These are phyloP conservation scores for Aspergillus arachidicola DNA, from an alignment of 2,329 filamentous ascomycete genomes.

Conservation along the genomic window DNA sequence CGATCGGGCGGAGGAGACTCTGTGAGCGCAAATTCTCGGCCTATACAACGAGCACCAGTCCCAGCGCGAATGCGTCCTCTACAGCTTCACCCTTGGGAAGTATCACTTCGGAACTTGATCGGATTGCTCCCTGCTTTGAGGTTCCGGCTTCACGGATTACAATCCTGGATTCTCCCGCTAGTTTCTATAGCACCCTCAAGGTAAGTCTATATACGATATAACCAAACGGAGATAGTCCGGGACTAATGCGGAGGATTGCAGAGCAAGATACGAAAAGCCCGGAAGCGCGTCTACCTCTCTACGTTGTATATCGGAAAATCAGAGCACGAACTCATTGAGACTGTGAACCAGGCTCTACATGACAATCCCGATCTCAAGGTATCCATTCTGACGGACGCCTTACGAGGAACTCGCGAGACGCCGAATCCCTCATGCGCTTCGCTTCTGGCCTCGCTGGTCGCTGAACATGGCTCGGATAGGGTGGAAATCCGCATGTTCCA, in stretches of 20 bases:
- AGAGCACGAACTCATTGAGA: slow-evolving; percentile 83
- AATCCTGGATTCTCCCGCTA: slow-evolving; percentile 76
- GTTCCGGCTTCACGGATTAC: slow-evolving; percentile 77
- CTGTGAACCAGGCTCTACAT: slow-evolving; percentile 73
- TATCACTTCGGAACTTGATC: slow-evolving; percentile 77
- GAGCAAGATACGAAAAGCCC: slow-evolving; percentile 79
- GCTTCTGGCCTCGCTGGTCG: slow-evolving; percentile 78
- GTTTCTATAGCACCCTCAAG: slow-evolving; percentile 92
- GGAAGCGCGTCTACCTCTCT: slow-evolving; percentile 83
- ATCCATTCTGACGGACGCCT: slow-evolving; percentile 86
- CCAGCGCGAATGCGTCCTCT: slow-evolving; percentile 29
- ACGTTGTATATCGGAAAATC: slow-evolving; percentile 95
- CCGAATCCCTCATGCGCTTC: slow-evolving; percentile 86
- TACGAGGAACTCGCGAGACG: slow-evolving; percentile 88
- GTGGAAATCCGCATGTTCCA: slow-evolving; percentile 98
- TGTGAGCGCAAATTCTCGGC: slow-evolving; percentile 43
- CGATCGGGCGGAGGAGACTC: slow-evolving; percentile 33
- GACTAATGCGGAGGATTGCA: slow-evolving; percentile 38
- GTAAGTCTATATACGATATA: slow-evolving; percentile 46
- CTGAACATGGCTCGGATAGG: slow-evolving; percentile 78
- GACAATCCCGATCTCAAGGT: slow-evolving; percentile 75
- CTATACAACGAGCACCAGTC: slow-evolving; percentile 25
- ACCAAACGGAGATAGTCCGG: background rate
- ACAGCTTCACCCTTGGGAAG: slow-evolving; percentile 56
- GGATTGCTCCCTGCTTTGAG: slow-evolving; percentile 86